Conservation (phyloP, 352 stramenopile genomes). For the Thalassiosira hispida region DNA sequence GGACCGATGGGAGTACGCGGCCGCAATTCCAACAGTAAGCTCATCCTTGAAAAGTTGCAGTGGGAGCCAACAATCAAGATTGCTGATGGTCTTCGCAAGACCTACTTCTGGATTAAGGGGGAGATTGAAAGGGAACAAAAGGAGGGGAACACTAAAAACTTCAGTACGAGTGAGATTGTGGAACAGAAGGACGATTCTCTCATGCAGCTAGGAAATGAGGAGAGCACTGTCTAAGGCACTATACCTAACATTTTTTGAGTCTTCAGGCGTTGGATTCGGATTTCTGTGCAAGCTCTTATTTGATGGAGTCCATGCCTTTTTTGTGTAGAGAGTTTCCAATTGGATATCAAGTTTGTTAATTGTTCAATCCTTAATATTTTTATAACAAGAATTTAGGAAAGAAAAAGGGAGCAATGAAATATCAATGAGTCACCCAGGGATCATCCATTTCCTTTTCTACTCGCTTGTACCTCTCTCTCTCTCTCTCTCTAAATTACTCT, state of each 20-base stretch:
- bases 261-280: no score
- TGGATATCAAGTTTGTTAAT: not conserved
- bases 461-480: no score
- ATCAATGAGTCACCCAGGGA: no score
- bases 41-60: conserved; percentile 88
- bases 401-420: no score
- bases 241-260: no score
- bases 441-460: no score
- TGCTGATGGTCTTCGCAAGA: conserved; percentile 85
- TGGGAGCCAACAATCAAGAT: conserved; percentile 88
- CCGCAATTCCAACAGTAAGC: conserved; percentile 89
- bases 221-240: conserved; percentile 35
- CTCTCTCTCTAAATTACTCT: no score
- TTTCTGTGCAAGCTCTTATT: not conserved
- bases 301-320: not conserved
- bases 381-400: no score
- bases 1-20: conserved; percentile 88
- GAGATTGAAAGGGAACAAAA: conserved; percentile 78
- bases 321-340: conserved; percentile 3
- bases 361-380: no score
- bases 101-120: conserved; percentile 90
- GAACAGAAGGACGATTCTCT: conserved; percentile 83
- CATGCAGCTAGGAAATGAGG: conserved; percentile 79
- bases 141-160: conserved; percentile 63
- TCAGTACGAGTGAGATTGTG: conserved; percentile 80